These are phyloP conservation scores for Noccaea caerulescens DNA, from an alignment of 345 rosid genomes.

Conservation along the genomic window DNA sequence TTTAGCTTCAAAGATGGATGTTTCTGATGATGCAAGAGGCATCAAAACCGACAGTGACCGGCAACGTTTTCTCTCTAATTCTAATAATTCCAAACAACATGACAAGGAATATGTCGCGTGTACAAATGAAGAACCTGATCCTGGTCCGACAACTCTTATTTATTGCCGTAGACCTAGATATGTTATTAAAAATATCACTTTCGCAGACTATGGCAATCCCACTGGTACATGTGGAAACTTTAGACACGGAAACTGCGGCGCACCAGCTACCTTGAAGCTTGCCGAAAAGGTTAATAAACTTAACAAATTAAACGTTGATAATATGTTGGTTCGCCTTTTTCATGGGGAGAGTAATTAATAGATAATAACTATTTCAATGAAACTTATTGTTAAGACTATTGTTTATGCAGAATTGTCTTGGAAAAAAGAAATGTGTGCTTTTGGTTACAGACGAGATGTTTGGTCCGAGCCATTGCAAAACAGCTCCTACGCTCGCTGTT, in stretches of 20 bases:
- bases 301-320: background rate
- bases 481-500: constrained; percentile 3
- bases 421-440: constrained; percentile 8
- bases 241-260: constrained; percentile 22
- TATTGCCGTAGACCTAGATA: background rate
- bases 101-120: background rate
- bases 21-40: constrained; percentile 11
- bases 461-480: constrained; percentile 29
- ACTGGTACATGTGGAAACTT: constrained; percentile 24
- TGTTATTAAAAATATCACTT: constrained; percentile 16
- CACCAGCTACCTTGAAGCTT: constrained; percentile 17
- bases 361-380: background rate
- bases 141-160: background rate
- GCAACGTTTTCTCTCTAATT: constrained; percentile 6
- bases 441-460: constrained; percentile 33
- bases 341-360: background rate
- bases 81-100: background rate
- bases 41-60: background rate
- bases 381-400: background rate
- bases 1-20: constrained; percentile 5
- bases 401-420: constrained; percentile 38
- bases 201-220: constrained; percentile 36
- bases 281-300: constrained; percentile 18
- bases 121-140: background rate
- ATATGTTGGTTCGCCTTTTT: background rate